Percentiles rank a stretch among this genome's conserved stretches.
Evolutionary conservation across 176 grass and related monocot species (phyloP).

Genomic region (Oryza meyeriana): DNA sequence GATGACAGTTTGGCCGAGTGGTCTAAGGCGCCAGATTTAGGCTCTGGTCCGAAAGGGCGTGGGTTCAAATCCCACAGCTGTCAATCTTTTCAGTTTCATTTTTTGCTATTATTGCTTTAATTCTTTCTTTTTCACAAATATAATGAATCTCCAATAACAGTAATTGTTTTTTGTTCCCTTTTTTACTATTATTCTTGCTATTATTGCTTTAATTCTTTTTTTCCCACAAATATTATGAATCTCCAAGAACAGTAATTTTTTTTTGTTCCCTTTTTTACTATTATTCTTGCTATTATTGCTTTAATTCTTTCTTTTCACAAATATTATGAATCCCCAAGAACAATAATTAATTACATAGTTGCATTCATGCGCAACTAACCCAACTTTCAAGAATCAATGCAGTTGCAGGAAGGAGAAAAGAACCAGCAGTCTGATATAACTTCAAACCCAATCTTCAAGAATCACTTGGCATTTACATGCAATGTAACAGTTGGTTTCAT

Average conservation of each 20-base stretch:
- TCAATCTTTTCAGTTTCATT: not conserved
- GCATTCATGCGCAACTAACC: not conserved
- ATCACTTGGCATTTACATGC: not conserved
- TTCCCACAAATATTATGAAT: too few relatives aligned
- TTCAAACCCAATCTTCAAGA: too few relatives aligned
- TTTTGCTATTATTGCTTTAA: not conserved
- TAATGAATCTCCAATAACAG: not conserved
- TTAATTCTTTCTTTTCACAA: not conserved
- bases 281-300: too few relatives aligned
- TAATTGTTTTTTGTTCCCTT: not conserved
- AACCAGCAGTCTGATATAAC: not conserved
- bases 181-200: too few relatives aligned
- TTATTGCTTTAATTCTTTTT: too few relatives aligned
- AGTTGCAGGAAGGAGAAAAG: not conserved
- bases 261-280: too few relatives aligned
- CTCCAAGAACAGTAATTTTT: too few relatives aligned
- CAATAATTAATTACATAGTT: not conserved
- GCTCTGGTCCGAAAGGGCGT: slow-evolving; percentile 99
- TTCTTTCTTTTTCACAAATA: not conserved
- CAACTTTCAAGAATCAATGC: not conserved
- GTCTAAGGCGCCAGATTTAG: slow-evolving; percentile 99
- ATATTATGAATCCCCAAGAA: not conserved
- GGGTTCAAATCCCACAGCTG: slow-evolving; percentile 45
- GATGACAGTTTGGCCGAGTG: slow-evolving; percentile 95
- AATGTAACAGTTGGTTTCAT: not conserved